Base-by-base conservation (phyloP, 768 basidiomycete genomes). In the Kwoniella heveanensis region DNA sequence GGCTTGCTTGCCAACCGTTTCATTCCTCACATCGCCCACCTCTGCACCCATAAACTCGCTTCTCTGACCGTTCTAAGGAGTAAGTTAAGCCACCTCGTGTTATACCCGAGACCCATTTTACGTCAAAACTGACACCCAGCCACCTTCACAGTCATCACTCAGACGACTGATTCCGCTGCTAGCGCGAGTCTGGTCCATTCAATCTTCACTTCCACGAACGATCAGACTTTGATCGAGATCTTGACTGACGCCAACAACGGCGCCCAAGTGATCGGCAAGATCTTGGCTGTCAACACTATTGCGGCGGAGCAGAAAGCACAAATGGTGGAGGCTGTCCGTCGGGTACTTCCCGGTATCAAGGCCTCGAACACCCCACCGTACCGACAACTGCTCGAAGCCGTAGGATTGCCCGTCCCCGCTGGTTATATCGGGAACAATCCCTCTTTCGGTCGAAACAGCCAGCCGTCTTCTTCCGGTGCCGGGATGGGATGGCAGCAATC, bases 41-140 rank as follows among this genome's bases (percentile, higher is more conserved):
- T 98, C 62, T 97, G 94, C 83, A 96, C 92, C 2, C 96, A 99
- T 83, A 98, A 98, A 81, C 81, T 99, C 72, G 95, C 96, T 0
- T 96, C 93, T 1, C 84, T 94, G 68, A 95, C 93, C 1, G 92
- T 98, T 44, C 84, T 99, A 68, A 85, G 94, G 77, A 92, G 78
- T 79, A 51, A 65, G 77, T 72, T 44, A n/a, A 32, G 32, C n/a
- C 4, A 24, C 21, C 46, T 30, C 9, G 19, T 37, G 24, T 10
- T 7, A 12, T 17, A 29, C 19, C n/a, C 39, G 1, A 2, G 15
- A 24, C n/a, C 3, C 12, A 51, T 10, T 22, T 50, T 4, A 19
- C 12, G 19, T n/a, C n/a, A 12, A 46, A 24, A 29, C 36, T 27
- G 49, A 62, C 48, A 27, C n/a, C n/a, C 6, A 30, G 6, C 6